phyloP scores from a whole-genome alignment of 2,329 filamentous ascomycete species.

The Rhynchosporium secalis region DNA sequence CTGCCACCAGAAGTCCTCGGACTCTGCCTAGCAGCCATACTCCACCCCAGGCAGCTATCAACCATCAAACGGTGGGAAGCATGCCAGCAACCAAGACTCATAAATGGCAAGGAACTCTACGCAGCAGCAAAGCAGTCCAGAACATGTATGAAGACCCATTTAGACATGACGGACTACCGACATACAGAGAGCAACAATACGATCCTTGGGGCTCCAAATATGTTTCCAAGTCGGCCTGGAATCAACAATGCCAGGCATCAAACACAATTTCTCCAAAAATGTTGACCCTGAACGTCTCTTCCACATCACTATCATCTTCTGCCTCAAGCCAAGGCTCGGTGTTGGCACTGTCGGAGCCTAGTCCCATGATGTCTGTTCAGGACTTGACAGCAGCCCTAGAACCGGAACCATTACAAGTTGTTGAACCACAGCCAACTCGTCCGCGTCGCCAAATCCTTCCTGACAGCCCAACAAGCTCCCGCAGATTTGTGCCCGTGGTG shows the following conservation, averaged over 20 bases:
- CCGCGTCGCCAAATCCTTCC: slow-evolving; percentile 31
- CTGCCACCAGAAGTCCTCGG: slow-evolving; percentile 21
- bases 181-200: slow-evolving; percentile 15
- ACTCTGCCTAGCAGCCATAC: slow-evolving; percentile 25
- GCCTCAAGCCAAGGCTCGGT: slow-evolving; percentile 27
- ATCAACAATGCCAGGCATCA: slow-evolving; percentile 14
- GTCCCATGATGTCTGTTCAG: slow-evolving; percentile 18
- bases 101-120: slow-evolving; percentile 24
- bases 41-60: slow-evolving; percentile 16
- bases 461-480: slow-evolving; percentile 16
- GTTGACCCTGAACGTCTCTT: slow-evolving; percentile 27
- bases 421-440: slow-evolving; percentile 20
- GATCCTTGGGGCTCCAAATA: slow-evolving; percentile 21
- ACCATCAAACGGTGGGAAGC: slow-evolving; percentile 12
- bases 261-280: slow-evolving; percentile 35
- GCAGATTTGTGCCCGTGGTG: slow-evolving; percentile 18
- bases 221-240: slow-evolving; percentile 19
- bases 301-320: slow-evolving; percentile 24
- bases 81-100: slow-evolving; percentile 6
- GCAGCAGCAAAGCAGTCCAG: slow-evolving; percentile 10
- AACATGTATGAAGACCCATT: slow-evolving; percentile 13
- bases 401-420: slow-evolving; percentile 13
- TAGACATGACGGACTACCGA: slow-evolving; percentile 29
- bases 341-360: slow-evolving; percentile 24
- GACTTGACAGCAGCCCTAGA: slow-evolving; percentile 19